phyloP scores from a whole-genome alignment of 352 stramenopile species.

The Phytophthora ramorum region DNA sequence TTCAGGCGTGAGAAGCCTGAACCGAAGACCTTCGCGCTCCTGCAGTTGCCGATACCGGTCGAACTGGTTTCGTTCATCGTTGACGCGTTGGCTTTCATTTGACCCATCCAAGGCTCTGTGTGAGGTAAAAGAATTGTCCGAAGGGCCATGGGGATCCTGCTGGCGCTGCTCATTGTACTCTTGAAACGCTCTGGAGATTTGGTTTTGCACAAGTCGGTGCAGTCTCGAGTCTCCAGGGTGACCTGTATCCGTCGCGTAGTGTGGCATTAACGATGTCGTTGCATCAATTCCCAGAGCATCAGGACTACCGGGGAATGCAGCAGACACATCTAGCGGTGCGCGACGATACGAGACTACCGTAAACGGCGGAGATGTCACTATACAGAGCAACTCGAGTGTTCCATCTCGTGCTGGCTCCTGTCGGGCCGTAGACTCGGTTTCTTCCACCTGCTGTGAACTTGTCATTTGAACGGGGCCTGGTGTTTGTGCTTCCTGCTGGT shows the following conservation, averaged over 20 bases:
- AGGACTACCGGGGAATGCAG: background rate
- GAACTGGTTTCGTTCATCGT: background rate
- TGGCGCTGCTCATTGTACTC: constrained; percentile 40
- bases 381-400: constrained; percentile 36
- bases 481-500: constrained; percentile 4
- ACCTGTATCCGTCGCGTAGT: constrained; percentile 29
- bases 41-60: constrained; percentile 30
- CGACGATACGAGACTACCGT: constrained; percentile 56
- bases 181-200: constrained; percentile 49
- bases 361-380: constrained; percentile 49
- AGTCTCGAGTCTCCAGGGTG: constrained; percentile 26
- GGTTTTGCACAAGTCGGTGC: constrained; percentile 40
- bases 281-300: constrained; percentile 9
- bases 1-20: constrained; percentile 25
- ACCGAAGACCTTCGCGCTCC: constrained; percentile 34
- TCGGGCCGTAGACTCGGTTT: background rate
- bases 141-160: background rate
- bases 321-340: constrained; percentile 21
- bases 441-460: constrained; percentile 2
- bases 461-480: constrained; percentile 1
- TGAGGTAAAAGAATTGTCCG: constrained; percentile 2
- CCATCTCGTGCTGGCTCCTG: background rate
- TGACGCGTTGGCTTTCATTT: constrained; percentile 3
- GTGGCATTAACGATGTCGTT: constrained; percentile 14
- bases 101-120: background rate